phyloP scores from a whole-genome alignment of 371 early-diverging fungal genomes.

The Mucor circinelloides region DNA sequence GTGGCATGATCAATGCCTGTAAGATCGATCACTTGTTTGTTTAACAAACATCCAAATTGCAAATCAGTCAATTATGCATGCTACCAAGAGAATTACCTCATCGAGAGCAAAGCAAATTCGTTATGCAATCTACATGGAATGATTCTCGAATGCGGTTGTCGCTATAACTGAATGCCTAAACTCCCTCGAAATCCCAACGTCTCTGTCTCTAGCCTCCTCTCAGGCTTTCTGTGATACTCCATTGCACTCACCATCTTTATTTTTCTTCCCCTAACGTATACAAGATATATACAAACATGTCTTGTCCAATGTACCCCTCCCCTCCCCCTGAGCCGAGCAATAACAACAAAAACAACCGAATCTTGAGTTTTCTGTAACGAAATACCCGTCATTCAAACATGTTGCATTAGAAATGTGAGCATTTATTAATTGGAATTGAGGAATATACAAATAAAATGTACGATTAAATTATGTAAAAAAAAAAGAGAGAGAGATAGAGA shows the following conservation, averaged over 20 bases:
- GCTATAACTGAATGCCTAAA: background rate
- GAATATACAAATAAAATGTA: background rate
- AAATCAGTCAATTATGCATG: background rate
- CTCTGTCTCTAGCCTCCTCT: background rate
- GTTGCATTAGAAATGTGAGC: constrained; percentile 1
- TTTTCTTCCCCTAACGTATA: background rate
- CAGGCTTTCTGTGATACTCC: background rate
- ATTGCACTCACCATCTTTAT: background rate
- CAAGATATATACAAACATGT: background rate
- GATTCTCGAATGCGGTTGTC: background rate
- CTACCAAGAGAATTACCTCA: background rate
- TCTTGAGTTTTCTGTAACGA: background rate
- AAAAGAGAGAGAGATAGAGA: too few relatives aligned
- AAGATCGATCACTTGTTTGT: background rate
- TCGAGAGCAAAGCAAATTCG: background rate
- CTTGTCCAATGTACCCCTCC: background rate
- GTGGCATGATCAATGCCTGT: too few relatives aligned
- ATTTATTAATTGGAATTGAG: background rate
- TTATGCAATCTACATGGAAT: background rate
- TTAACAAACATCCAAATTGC: background rate
- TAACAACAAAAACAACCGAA: background rate
- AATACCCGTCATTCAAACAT: background rate
- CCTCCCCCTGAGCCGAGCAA: background rate
- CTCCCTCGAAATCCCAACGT: background rate
- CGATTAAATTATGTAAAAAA: background rate